A percentile compares a stretch with the other conserved stretches of the same genome.
These are phyloP conservation scores for Botrytis sinoallii DNA, from an alignment of 2,329 filamentous ascomycete species.

Conservation along the genomic window DNA sequence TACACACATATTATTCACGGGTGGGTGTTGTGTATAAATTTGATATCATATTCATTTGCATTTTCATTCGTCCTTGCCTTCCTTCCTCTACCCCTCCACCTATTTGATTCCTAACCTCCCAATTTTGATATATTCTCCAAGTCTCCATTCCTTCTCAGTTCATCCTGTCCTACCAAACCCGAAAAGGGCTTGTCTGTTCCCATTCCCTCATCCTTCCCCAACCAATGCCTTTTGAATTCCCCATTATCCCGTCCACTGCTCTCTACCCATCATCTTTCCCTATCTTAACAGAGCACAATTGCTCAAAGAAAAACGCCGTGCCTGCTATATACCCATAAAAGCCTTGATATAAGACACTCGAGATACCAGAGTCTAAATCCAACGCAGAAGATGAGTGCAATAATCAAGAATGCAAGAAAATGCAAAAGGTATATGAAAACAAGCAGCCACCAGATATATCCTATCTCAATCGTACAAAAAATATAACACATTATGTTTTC, in stretches of 20 bases:
- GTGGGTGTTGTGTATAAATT: not conserved
- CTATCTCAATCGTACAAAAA: slow-evolving; percentile 11
- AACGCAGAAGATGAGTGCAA: slow-evolving; percentile 1
- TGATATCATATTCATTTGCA: not conserved
- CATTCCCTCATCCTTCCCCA: not conserved
- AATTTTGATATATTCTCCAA: not conserved
- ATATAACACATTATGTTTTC: slow-evolving; percentile 1
- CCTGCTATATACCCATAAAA: not conserved
- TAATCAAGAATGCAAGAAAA: not conserved
- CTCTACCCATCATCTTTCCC: not conserved
- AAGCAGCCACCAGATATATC: not conserved
- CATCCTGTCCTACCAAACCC: not conserved
- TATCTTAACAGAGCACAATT: not conserved
- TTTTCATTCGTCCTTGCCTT: not conserved
- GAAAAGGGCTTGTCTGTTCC: not conserved
- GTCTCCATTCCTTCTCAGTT: not conserved
- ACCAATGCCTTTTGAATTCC: not conserved
- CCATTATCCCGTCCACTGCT: not conserved
- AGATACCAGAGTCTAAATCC: not conserved
- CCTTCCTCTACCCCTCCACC: not conserved
- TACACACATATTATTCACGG: not conserved
- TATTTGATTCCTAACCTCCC: not conserved
- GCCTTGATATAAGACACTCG: not conserved
- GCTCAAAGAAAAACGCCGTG: not conserved
- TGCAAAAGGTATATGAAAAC: slow-evolving; percentile 1